Evolutionary conservation across 306 rosid species (phyloP), one percentile per base, ranked within the genome.

Genomic region (Argentina anserina): DNA sequence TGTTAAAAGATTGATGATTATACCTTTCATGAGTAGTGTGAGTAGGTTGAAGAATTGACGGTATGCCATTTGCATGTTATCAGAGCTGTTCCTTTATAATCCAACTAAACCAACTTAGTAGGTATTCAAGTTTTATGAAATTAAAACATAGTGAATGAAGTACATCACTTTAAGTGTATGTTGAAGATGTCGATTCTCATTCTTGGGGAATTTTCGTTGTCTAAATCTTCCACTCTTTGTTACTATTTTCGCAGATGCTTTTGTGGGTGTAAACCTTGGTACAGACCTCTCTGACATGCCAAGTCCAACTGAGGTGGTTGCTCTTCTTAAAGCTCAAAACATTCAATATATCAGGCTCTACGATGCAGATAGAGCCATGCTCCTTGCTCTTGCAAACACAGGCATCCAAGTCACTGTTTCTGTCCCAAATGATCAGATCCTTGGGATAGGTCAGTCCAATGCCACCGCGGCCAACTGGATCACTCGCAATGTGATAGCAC

Each of bases 381-480:
- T 93, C 59, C 81, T 83, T 50, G 97, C 93, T 43, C 90, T 93
- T 45, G 98, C 97, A 73, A 90, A 88, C 47, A 80, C 97, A 12
- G 93, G 97, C 81, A 90, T 88, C 69, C 84, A 81, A 71, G 98
- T 93, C 52, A 84, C 82, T 33, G 80, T 90, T 73, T 90, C 98
- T 14, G 86, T 93, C 67, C 97, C 98, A 59, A 93, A 93, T 49
- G 97, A 93, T 74, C 97, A 90, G 79, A 76, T 93, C 73, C 91
- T 93, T 1, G 98, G 93, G 79, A 93, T 93, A 63, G 98, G 98
- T 58, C 96, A 90, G 82, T 93, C 98, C 82, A 93, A 93, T 79
- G 90, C 96, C 69, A 88, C 98, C 11, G 97, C 98, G 4, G 98
- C 97, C 85, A 93, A 90, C 75, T 93, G 98, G 98, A 84, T 93